Evolutionary conservation across 2,329 filamentous ascomycete species (phyloP), one percentile per base, ranked within the genome.

Genomic region (Claviceps arundinis): DNA sequence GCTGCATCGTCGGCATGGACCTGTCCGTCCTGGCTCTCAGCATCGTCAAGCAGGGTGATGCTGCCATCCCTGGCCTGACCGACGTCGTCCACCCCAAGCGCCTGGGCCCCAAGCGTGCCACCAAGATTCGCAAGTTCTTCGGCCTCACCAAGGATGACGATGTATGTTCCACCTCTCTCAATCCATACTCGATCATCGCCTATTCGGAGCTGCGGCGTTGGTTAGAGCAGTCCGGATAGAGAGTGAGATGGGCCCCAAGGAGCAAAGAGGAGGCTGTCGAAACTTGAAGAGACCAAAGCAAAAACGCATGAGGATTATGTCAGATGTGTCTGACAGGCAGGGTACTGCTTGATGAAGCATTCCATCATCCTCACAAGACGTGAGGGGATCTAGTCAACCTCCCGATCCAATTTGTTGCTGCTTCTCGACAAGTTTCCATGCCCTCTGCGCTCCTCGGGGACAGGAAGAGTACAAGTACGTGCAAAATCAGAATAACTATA

Each of bases 81-180:
- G 93, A 98, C 75, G 83, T 86, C 73, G 89, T 97, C 70, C 87
- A 95, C 82, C 93, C 93, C 75, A 98, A 98, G 88, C 87, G 93
- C 69, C 87, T 98, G 70, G 93, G 93, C 67, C 93, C 93, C 80
- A 98, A 98, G 90, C 88, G 93, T 70, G 93, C 93, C 71, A 95
- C 89, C 80, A 98, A 97, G 89, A 97, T 98, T 79, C 89, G 91
- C 76, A 86, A 84, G 73, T 98, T 98, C 87, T 98, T 97, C 81
- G 85, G 89, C 80, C 87, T 98, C 83, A 91, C 85, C 87, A 97
- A 97, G 90, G 90, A 97, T 85, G 93, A 98, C 82, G 93, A 98
- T 87, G 91, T 97, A 87, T 83, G 87, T 89, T 67, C 66, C 72
- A 69, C 67, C 69, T 70, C 75, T 68, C 70, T 74, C 69, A 70